Evolutionary conservation across 768 basidiomycete genomes (phyloP).

Genomic region (Russula abietina): DNA sequence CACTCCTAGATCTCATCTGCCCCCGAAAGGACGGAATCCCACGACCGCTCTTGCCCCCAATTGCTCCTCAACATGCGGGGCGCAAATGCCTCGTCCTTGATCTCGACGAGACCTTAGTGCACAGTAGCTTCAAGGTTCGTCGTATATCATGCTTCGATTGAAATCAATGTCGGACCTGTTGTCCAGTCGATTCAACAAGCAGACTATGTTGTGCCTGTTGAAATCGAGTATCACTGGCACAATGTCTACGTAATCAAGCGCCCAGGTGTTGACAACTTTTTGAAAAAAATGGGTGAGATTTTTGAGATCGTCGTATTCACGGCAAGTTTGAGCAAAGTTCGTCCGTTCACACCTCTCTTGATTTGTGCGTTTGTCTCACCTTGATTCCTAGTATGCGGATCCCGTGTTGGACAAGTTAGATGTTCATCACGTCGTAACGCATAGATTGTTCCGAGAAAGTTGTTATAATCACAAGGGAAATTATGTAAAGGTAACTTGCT

Average conservation of each 20-base stretch:
- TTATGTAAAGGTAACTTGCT: conserved; percentile 81
- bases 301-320: conserved; percentile 99
- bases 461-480: conserved; percentile 99
- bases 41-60: conserved; percentile 80
- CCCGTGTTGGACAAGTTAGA: conserved; percentile 98
- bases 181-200: conserved; percentile 84
- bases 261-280: conserved; percentile 94
- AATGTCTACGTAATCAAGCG: conserved; percentile 99
- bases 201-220: conserved; percentile 97
- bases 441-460: conserved; percentile 93
- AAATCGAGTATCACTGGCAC: conserved; percentile 97
- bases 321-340: conserved; percentile 92
- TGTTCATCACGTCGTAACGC: conserved; percentile 83
- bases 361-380: conserved; percentile 14
- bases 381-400: conserved; percentile 79
- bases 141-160: neutral
- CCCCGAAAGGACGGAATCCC: conserved; percentile 71
- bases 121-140: conserved; percentile 94
- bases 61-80: conserved; percentile 73
- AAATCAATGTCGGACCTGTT: conserved; percentile 18
- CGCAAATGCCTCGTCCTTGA: conserved; percentile 96
- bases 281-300: conserved; percentile 97
- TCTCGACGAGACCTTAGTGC: conserved; percentile 93
- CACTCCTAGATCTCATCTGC: neutral
- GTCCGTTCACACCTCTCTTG: conserved; percentile 24